phyloP scores from a whole-genome alignment of 2,329 filamentous ascomycete genomes.

The Apiospora pterosperma region DNA sequence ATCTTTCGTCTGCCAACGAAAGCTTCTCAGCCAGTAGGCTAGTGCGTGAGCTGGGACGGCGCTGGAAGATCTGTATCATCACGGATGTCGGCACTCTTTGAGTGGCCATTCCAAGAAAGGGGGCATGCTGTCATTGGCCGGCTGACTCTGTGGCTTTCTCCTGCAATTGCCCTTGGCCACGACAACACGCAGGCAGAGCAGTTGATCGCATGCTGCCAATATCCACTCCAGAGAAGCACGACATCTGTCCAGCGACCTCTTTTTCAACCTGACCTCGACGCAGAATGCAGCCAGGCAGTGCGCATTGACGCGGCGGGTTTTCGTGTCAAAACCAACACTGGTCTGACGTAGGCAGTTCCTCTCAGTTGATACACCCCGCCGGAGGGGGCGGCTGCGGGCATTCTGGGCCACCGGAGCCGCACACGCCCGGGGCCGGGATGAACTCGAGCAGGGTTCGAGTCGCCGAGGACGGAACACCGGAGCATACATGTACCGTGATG shows the following conservation, averaged over 20 bases:
- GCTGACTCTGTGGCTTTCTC: neutral
- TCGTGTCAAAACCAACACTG: no score
- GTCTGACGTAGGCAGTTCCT: neutral
- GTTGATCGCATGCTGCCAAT: neutral
- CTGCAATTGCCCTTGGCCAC: neutral
- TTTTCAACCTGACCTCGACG: neutral
- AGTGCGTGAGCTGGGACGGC: neutral
- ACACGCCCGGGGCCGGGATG: neutral
- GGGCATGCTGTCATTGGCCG: neutral
- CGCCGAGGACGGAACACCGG: neutral
- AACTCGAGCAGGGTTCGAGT: neutral
- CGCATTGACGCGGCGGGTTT: neutral
- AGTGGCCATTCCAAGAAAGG: neutral
- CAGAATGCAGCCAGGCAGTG: neutral
- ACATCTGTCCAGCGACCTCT: neutral
- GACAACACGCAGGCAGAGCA: neutral
- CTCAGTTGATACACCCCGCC: neutral
- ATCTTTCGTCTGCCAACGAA: neutral
- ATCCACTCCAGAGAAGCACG: neutral
- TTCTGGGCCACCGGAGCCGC: neutral
- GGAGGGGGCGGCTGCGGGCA: neutral
- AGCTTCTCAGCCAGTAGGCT: neutral
- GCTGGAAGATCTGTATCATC: neutral
- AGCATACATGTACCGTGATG: neutral
- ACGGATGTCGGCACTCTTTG: constrained; percentile 1